Evolutionary conservation across 192 early-diverging fungal genomes (phyloP).

Genomic region (Gigaspora rosea): DNA sequence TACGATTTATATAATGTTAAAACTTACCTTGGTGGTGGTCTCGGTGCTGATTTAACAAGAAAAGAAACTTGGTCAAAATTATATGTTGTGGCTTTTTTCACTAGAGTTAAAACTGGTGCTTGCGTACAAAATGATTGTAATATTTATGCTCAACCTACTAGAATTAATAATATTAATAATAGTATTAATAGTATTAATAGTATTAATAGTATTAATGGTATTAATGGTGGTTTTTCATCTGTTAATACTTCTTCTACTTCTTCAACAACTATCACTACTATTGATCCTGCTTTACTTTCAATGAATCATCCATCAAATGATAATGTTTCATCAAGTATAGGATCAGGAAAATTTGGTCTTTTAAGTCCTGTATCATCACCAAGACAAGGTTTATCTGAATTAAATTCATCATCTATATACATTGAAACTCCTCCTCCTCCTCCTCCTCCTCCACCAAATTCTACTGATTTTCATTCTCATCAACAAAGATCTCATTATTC

Average conservation of each 20-base stretch:
- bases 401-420: neutral
- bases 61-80: conserved; percentile 48
- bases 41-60: conserved; percentile 53
- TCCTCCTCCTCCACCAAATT: neutral
- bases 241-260: neutral
- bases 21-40: conserved; percentile 61
- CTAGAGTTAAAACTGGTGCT: conserved; percentile 29
- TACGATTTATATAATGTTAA: conserved; percentile 49
- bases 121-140: neutral
- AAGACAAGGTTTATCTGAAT: conserved; percentile 5
- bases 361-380: conserved; percentile 13
- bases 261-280: neutral
- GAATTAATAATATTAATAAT: neutral
- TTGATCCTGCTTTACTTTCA: conserved; percentile 2
- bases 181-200: neutral
- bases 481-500: neutral
- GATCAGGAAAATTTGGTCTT: neutral
- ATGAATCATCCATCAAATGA: neutral
- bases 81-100: conserved; percentile 54
- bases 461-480: neutral
- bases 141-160: neutral
- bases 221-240: neutral
- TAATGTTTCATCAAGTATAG: neutral
- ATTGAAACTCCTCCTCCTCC: neutral
- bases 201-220: neutral